Evolutionary conservation across 306 rosid species (phyloP), one percentile per base, ranked within the genome.

Genomic region (Gleditsia sinensis): DNA sequence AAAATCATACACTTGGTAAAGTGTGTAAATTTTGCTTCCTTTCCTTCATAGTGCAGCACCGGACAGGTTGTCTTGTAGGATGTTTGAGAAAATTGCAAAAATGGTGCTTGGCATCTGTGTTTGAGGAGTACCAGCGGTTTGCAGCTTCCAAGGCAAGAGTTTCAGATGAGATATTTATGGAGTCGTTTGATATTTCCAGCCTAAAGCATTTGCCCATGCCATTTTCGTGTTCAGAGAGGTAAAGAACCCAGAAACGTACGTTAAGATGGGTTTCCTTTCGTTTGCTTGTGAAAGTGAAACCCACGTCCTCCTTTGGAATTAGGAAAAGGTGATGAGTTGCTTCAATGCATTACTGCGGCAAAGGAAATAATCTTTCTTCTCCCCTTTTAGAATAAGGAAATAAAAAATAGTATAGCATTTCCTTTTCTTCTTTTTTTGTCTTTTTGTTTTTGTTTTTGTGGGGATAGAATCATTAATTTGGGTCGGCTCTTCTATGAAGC

Each of bases 141-240:
- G 99, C 99, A 53, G 99, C 99, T 19, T 93, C 99, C 2, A 95
- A 95, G 85, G 93, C 99, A 60, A 86, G 99, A 87, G 82, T 92
- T 78, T 83, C 98, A n/a, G 99, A 95, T 84, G 92, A 90, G 82
- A 90, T 97, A 82, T 95, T 92, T 72, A 86, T 95, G 88, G 99
- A 95, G 83, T 75, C 87, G 82, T 92, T 95, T 70, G 98, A 95
- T 76, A 85, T 83, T 75, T 90, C 98, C n/a, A 88, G 82, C 90
- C 48, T 90, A 86, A 86, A 84, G 74, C 89, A 90, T 83, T 61
- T 86, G 64, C 96, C 98, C 5, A 34, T 86, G 80, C 36, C 97
- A 7, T 88, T 88, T 85, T 83, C 99, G 59, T 86, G 79, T 66
- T 83, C 84, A 39, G 82, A 86, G 80, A 86, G 84, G 94, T 84